A percentile compares a stretch with the other conserved stretches of the same genome.
phyloP scores from a whole-genome alignment of 2,329 filamentous ascomycete genomes.

The Penicillium sp. region DNA sequence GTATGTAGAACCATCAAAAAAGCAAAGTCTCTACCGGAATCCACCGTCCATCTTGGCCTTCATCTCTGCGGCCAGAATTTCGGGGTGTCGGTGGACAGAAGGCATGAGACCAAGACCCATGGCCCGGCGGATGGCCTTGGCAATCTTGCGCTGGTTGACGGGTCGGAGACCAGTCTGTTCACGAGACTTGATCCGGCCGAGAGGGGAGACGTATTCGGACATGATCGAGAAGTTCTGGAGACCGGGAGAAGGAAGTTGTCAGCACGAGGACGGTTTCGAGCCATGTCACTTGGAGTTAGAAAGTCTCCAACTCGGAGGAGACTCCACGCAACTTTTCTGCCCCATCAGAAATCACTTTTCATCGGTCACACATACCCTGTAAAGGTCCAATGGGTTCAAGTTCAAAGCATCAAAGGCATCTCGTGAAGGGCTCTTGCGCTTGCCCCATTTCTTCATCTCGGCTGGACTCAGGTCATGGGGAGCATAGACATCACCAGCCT shows the following conservation, averaged over 20 bases:
- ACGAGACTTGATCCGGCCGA: slow-evolving; percentile 78
- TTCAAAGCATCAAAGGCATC: slow-evolving; percentile 78
- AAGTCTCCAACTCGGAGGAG: too few relatives aligned
- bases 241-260: background rate
- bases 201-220: slow-evolving; percentile 76
- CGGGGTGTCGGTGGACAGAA: slow-evolving; percentile 81
- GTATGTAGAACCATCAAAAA: background rate
- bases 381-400: slow-evolving; percentile 75
- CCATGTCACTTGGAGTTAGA: too few relatives aligned
- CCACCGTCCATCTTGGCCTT: slow-evolving; percentile 24
- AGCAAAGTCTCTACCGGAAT: slow-evolving; percentile 9
- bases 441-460: slow-evolving; percentile 78
- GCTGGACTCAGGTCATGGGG: slow-evolving; percentile 74
- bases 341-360: too few relatives aligned
- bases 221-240: slow-evolving; percentile 84
- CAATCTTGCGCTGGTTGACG: slow-evolving; percentile 86
- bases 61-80: slow-evolving; percentile 54
- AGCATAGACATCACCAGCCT: slow-evolving; percentile 76
- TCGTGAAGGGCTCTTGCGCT: slow-evolving; percentile 46
- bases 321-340: too few relatives aligned
- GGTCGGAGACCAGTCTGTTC: slow-evolving; percentile 71
- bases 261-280: background rate
- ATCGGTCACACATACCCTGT: slow-evolving; percentile 58
- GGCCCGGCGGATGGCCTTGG: slow-evolving; percentile 83
- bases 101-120: slow-evolving; percentile 90